phyloP scores from a whole-genome alignment of 2,329 filamentous ascomycete species.

The Elsinoe necatrix region DNA sequence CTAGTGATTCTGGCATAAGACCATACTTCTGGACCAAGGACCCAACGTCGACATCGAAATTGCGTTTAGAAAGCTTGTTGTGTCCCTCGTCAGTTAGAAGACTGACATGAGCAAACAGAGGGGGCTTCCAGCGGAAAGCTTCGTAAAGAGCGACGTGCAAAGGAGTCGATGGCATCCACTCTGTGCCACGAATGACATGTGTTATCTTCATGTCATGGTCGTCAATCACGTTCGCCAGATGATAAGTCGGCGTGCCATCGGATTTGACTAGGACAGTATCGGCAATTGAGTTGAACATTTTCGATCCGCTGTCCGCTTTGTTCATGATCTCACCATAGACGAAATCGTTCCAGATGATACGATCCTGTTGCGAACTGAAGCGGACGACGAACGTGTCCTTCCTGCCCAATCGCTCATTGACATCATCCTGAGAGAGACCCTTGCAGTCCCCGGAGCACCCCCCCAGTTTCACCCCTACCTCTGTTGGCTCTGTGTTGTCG shows the following conservation, averaged over 20 bases:
- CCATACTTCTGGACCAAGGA: conserved; percentile 49
- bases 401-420: conserved; percentile 57
- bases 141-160: conserved; percentile 55
- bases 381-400: conserved; percentile 71
- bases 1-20: conserved; percentile 55
- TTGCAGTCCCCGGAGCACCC: conserved; percentile 67
- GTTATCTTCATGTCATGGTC: conserved; percentile 94
- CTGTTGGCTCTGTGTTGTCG: conserved; percentile 16
- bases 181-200: conserved; percentile 86
- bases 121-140: conserved; percentile 43
- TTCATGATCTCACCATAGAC: conserved; percentile 62
- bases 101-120: conserved; percentile 42
- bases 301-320: conserved; percentile 22
- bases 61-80: conserved; percentile 66
- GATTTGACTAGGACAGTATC: conserved; percentile 80
- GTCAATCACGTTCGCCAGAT: conserved; percentile 94
- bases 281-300: conserved; percentile 32
- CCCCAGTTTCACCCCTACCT: conserved; percentile 45
- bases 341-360: conserved; percentile 62
- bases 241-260: conserved; percentile 90
- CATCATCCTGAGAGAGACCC: conserved; percentile 56
- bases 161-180: conserved; percentile 94
- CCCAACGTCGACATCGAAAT: conserved; percentile 55
- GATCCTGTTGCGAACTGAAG: conserved; percentile 55
- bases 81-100: conserved; percentile 40